Base-by-base conservation (phyloP, 2,329 filamentous ascomycete genomes). In the Sporothrix globosa region DNA sequence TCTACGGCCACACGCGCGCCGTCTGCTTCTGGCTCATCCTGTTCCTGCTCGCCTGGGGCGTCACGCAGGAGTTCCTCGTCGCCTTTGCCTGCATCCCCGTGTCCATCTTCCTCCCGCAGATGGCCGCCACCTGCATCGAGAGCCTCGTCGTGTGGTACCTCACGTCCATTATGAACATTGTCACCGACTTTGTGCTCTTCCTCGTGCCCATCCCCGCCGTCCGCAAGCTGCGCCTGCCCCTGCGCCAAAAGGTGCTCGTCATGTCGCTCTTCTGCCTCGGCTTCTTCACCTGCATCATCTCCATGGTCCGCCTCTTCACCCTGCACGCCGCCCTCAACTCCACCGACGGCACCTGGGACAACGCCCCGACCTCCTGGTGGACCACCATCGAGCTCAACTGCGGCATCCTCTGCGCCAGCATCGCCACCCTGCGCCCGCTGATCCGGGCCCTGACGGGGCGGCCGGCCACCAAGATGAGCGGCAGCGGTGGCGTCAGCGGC, bases 361-460 rank as follows among this genome's bases (percentile, higher is more conserved):
- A 78, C 41, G 74, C 77, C 2, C 73, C 76, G 9, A 76, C 77
- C 0, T 75, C 78, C 1, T 77, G 76, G 91, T 98, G 94, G 94
- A 95, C 91, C n/a, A 91, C 90, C 13, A 88, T 97, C 69, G 94
- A 97, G 79, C 92, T 97, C 76, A 96, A 97, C 74, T 84, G 96
- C 1, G 94, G 93, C 19, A 93, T 97, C 75, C 90, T 93, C 74
- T 96, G 92, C 77, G 93, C 91, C 56, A 97, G 93, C 75, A 91
- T 97, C 17, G 94, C 94, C 19, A 95, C 91, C 0, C 82, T 97
- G 73, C 97, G 97, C 77, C 94, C 95, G 0, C 82, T 98, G 10
- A 88, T 95, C 69, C 58, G 72, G 17, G 24, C 39, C 2, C 17
- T 69, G 19, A 19, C 67, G 17, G 14, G 54, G 10, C 14, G 63